phyloP scores from a whole-genome alignment of 2,329 filamentous ascomycete genomes.

The Fusarium euwallaceae region DNA sequence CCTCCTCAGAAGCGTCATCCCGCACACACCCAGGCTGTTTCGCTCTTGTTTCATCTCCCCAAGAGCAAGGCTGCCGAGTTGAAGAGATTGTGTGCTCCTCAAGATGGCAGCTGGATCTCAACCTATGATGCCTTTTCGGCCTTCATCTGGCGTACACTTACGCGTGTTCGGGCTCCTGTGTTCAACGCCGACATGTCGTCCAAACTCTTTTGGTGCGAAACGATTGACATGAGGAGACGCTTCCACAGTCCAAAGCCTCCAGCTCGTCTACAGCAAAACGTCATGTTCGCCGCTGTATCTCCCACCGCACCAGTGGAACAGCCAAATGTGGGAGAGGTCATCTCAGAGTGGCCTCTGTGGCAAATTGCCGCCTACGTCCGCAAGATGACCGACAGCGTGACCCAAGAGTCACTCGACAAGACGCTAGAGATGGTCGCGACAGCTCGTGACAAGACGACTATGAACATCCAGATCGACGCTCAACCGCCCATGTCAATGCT shows the following conservation, averaged over 20 bases:
- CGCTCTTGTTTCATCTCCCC: conserved; percentile 58
- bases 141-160: conserved; percentile 57
- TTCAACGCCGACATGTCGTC: conserved; percentile 49
- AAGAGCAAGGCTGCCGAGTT: conserved; percentile 58
- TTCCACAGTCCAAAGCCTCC: conserved; percentile 51
- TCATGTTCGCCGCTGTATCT: conserved; percentile 49
- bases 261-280: conserved; percentile 53
- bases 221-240: conserved; percentile 54
- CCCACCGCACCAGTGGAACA: conserved; percentile 43
- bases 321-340: conserved; percentile 50
- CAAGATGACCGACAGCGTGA: conserved; percentile 52
- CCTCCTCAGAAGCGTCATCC: conserved; percentile 47
- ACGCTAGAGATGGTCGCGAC: conserved; percentile 50
- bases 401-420: conserved; percentile 48
- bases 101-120: conserved; percentile 57
- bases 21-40: conserved; percentile 39
- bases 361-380: conserved; percentile 55
- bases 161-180: conserved; percentile 50
- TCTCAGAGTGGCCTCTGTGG: conserved; percentile 52
- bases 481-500: conserved; percentile 53
- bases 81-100: conserved; percentile 52
- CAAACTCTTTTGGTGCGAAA: conserved; percentile 52
- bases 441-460: conserved; percentile 52
- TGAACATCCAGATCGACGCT: conserved; percentile 52
- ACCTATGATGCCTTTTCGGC: conserved; percentile 61